Conservation (phyloP, 208 protist genomes). For the Trypanosoma scelopori region DNA sequence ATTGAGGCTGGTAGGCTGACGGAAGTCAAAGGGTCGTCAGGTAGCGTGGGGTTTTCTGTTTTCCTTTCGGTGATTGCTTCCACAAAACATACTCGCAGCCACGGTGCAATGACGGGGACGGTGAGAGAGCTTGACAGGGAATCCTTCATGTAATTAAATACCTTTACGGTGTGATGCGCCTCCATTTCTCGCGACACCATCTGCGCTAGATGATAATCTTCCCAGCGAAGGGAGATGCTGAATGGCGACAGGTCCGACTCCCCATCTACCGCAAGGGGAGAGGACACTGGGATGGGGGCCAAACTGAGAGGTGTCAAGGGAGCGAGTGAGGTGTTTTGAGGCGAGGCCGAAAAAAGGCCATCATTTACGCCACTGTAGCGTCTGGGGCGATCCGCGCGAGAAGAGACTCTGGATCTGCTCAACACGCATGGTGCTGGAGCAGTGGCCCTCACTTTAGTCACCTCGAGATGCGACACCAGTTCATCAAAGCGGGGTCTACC, state of each 20-base stretch:
- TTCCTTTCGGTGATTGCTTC: not conserved
- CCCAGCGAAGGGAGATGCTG: slow-evolving; percentile 2
- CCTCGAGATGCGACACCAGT: slow-evolving; percentile 27
- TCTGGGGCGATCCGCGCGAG: not conserved
- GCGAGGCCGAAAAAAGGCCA: not conserved
- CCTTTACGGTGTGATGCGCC: not conserved
- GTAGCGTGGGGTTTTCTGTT: not conserved
- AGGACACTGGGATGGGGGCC: too few relatives aligned
- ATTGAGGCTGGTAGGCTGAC: not conserved
- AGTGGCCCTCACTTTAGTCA: not conserved
- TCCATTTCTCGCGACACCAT: not conserved
- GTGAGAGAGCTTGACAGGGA: not conserved
- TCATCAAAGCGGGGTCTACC: slow-evolving; percentile 36
- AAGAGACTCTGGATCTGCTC: not conserved
- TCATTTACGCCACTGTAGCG: slow-evolving; percentile 10
- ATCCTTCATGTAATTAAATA: not conserved
- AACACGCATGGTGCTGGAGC: not conserved
- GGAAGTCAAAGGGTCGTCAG: not conserved
- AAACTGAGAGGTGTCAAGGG: too few relatives aligned
- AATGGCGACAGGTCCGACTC: slow-evolving; percentile 12
- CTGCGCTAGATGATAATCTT: slow-evolving; percentile 15
- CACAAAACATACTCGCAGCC: not conserved
- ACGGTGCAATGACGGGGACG: not conserved
- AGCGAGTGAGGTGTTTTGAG: too few relatives aligned
- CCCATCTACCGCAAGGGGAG: not conserved